Evolutionary conservation across 1,284 basidiomycete genomes (phyloP), one percentile per base, ranked within the genome.

Genomic region (Albatrellus sp.): DNA sequence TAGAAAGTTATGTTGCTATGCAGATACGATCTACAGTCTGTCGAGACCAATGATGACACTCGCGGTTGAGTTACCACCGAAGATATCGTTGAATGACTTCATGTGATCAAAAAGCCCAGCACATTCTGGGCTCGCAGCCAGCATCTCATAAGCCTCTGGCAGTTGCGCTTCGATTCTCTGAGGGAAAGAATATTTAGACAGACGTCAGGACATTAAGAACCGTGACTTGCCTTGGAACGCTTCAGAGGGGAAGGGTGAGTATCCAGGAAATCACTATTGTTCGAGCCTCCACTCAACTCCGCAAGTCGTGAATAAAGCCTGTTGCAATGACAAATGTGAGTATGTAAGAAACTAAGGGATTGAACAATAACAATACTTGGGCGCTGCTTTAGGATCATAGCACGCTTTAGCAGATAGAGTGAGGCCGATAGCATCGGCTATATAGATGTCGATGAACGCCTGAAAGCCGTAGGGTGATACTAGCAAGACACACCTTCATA

Each of bases 341-440:
- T 13, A 8, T 19, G 39, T 46, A 35, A 45, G 43, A 31, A 30
- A 20, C 17, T 17, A 9, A 16, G 7, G 13, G 11, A 33, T 28
- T 4, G 28, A 20, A 28, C 29, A 24, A 37, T 32, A 43, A 14
- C 61, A 71, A 57, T 55, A 89, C 86, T 72, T 69, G 10, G 82
- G 75, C 0, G 89, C 77, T 44, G 82, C 84, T 17, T 61, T 62
- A 0, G 90, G 90, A 55, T 92, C 73, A 55, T 76, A 93, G 60
- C 90, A 93, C 0, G 90, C 90, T 46, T 68, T 74, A 34, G 87
- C 68, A 65, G 80, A 80, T 28, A 90, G 66, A 10, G 69, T 69
- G 43, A 91, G 58, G 6, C 89, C 89, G 40, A 91, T 80, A 29
- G 74, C 70, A 57, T 90, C 86, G 32, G 87, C 86, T 85, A 46